Evolutionary conservation across 257 asterid genomes (phyloP), one percentile per base, ranked within the genome.

Genomic region (Scutellaria baicalensis): DNA sequence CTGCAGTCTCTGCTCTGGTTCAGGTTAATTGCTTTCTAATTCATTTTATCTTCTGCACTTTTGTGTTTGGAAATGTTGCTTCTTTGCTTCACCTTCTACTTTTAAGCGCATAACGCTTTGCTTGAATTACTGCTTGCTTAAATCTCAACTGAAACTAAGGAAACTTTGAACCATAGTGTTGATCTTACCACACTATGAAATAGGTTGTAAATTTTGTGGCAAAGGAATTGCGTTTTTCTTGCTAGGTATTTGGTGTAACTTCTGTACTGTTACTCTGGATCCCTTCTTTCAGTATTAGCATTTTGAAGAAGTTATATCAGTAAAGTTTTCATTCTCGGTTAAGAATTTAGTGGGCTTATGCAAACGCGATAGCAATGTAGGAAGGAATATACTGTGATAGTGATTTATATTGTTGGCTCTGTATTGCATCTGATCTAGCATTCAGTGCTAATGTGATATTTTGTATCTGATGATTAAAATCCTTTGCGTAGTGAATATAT

Each of bases 1-100:
- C 85, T 59, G 86, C 95, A 0, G 96, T 89, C 39, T 78, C 96
- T 49, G 86, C 96, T 45, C 82, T 93, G 13, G 51, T 93, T 78
- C 85, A 89, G 91, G 99, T 91, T 43, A 59, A 48, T 12, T 0
- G 17, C 43, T 38, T 43, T 18, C 3, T n/a, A n/a, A n/a, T n/a
- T n/a, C n/a, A n/a, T n/a, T n/a, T n/a, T n/a, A n/a, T n/a, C n/a
- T n/a, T n/a, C n/a, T n/a, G n/a, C n/a, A n/a, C n/a, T 21, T n/a
- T 20, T 5, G 14, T 43, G 40, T 43, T 43, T 18, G 23, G 45
- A 45, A 48, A 66, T 61, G 58, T 58, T 63, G 20, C 38, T 9
- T 50, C 35, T 17, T 44, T 17, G 31, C 55, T 47, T 59, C 44
- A 23, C 9, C 9, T 39, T 66, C 9, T 27, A 48, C 33, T 14